phyloP scores from a whole-genome alignment of 1,284 basidiomycete species.

The Athelia sp. region DNA sequence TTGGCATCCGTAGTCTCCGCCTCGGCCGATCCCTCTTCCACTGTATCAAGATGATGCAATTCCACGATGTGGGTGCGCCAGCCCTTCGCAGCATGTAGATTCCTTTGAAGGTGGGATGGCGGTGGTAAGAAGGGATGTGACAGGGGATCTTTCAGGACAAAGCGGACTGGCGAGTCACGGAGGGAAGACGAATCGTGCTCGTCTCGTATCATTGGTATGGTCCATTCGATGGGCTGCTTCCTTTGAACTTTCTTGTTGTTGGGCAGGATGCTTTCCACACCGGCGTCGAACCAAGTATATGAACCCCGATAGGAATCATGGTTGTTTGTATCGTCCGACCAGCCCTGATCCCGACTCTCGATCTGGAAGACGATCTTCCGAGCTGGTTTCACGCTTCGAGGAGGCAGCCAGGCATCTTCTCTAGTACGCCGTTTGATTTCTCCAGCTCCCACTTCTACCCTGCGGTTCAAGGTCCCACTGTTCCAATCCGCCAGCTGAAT shows the following conservation, averaged over 20 bases:
- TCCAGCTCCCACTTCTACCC: not conserved
- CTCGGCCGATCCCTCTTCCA: slow-evolving; percentile 1
- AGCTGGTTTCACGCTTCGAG: not conserved
- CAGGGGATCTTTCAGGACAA: not conserved
- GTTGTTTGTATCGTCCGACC: not conserved
- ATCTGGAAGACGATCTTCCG: slow-evolving; percentile 8
- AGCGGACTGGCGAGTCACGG: not conserved
- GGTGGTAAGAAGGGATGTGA: not conserved
- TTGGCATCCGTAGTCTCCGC: not conserved
- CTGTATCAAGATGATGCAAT: slow-evolving; percentile 7
- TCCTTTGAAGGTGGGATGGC: not conserved
- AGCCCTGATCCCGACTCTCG: slow-evolving; percentile 2
- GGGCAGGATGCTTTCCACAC: not conserved
- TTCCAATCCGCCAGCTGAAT: not conserved
- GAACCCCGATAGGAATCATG: not conserved
- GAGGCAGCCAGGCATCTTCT: slow-evolving; percentile 1
- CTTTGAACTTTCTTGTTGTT: not conserved
- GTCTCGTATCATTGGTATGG: not conserved
- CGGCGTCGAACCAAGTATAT: slow-evolving; percentile 10
- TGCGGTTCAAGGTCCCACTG: not conserved
- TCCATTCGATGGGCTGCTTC: not conserved
- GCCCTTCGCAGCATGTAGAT: not conserved
- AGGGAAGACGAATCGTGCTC: not conserved
- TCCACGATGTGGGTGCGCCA: slow-evolving; percentile 1
- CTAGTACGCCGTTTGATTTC: not conserved